Conservation (phyloP, 2,329 filamentous ascomycete genomes). For the Paecilomyces sp. region DNA sequence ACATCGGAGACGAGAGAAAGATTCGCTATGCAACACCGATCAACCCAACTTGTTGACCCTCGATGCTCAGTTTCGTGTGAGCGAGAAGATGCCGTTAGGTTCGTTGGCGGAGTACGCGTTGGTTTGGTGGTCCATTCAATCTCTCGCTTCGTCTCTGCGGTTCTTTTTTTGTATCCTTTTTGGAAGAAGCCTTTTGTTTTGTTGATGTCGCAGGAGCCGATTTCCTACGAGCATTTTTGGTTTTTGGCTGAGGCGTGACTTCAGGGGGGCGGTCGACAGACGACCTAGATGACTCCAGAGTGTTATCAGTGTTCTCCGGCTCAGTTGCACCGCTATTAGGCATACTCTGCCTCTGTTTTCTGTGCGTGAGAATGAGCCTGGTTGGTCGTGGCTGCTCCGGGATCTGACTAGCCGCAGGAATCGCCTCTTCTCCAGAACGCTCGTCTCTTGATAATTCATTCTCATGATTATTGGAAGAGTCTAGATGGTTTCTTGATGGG, state of each 20-base stretch:
- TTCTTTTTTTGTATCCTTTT: neutral
- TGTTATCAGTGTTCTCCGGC: neutral
- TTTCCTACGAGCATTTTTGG: neutral
- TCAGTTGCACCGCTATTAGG: neutral
- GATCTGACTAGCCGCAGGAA: neutral
- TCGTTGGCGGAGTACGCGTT: neutral
- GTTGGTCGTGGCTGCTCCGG: neutral
- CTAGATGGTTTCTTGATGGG: neutral
- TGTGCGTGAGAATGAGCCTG: neutral
- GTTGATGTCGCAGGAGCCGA: neutral
- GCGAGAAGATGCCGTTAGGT: neutral
- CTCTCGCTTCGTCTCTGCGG: conserved; percentile 1
- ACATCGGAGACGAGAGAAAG: neutral
- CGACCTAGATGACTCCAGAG: neutral
- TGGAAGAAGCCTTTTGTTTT: neutral
- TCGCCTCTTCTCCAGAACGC: neutral
- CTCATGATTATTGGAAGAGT: neutral
- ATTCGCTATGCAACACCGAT: neutral
- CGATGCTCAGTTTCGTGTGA: neutral
- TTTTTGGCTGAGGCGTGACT: neutral
- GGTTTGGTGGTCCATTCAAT: conserved; percentile 1
- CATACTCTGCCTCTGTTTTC: neutral
- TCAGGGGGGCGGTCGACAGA: neutral
- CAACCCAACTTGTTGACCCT: neutral
- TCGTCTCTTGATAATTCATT: neutral